Base-by-base conservation (phyloP, 2,329 filamentous ascomycete species). In the Botrytis hyacinthi region DNA sequence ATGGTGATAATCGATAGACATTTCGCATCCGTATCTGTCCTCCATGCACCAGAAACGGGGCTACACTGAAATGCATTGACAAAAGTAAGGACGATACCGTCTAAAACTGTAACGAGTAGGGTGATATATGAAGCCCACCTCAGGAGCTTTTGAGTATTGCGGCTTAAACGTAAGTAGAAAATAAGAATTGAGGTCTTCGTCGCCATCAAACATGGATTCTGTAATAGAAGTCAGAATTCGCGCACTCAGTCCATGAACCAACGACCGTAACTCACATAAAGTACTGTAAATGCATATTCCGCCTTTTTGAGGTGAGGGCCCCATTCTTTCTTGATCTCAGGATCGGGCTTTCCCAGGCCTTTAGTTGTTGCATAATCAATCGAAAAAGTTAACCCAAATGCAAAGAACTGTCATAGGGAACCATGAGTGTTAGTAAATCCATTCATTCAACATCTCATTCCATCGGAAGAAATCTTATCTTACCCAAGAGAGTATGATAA, bases 161-260 rank as follows among this genome's bases (percentile, higher is more conserved):
- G 92, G 40, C 93, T 93, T 66, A 98, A 86, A 59, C 92, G 91
- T 68, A 98, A 86, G 83, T 97, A 98, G 82, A 98, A 98, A 71
- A 96, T 87, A 73, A 98, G 86, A 78, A 98, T 93, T n/a, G 94
- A 97, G 0, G 93, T 94, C 83, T 98, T 98, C 69, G 93, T 94
- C 4, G 92, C 90, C 93, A 97, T 97, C 73, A 97, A 86, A 5
- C 93, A 92, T 20, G 94, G 94, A 80, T 97, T 97, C 90, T 95
- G 78, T 16, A 35, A 7, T 7, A 35, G 29, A 14, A 22, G n/a
- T 65, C 37, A 71, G 60, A 9, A 14, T 57, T n/a, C 66, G 35
- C 42, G n/a, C 26, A 29, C 9, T 26, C 20, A 1, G 18, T 42
- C 54, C 35, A 37, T 42, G 7, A 42, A 46, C 4, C n/a, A 66